Base-by-base conservation (phyloP, 129 eudicot species). In the Escallonia rubra region DNA sequence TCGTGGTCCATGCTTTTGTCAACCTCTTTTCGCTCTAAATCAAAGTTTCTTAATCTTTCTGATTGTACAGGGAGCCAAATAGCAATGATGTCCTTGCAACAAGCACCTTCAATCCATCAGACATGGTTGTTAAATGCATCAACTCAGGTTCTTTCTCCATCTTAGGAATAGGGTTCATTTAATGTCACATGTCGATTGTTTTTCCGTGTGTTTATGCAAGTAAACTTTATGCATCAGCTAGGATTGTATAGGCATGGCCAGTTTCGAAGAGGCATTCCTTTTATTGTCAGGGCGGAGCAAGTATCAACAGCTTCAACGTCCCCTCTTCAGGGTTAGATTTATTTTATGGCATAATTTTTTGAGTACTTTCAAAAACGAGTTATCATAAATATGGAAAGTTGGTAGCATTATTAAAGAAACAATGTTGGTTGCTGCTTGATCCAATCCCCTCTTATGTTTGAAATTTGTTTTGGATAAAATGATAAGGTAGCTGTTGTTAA, bases 211-310 rank as follows among this genome's bases (percentile, higher is more conserved):
- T 66, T 79, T 76, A 72, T 56, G 48, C 53, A 48, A 39, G 23
- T 63, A 43, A 55, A 67, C 62, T 80, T 58, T 62, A 56, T 83
- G 80, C 77, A 78, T 72, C 84, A 82, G 84, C 55, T 80, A 81
- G 94, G 89, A 63, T 39, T 61, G 70, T 72, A 69, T 81, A 74
- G 79, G 72, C 75, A 81, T 64, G 77, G 81, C 57, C 87, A 63
- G 43, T 48, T 61, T 72, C 82, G 67, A 52, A 87, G 69, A 70
- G 70, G 69, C 9, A 60, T 63, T 23, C 63, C 80, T 47, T 81
- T 78, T 65, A 38, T 70, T 59, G 81, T 87, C 45, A 87, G 79
- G 79, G 87, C 95, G 43, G 89, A 80, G 74, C 84, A 86, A 67
- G 70, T 75, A 49, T 70, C 85, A 23, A 70, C 84, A 43, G 69